These are phyloP conservation scores for Cladosporium sp. DNA, from an alignment of 2,329 filamentous ascomycete genomes.

Conservation along the genomic window DNA sequence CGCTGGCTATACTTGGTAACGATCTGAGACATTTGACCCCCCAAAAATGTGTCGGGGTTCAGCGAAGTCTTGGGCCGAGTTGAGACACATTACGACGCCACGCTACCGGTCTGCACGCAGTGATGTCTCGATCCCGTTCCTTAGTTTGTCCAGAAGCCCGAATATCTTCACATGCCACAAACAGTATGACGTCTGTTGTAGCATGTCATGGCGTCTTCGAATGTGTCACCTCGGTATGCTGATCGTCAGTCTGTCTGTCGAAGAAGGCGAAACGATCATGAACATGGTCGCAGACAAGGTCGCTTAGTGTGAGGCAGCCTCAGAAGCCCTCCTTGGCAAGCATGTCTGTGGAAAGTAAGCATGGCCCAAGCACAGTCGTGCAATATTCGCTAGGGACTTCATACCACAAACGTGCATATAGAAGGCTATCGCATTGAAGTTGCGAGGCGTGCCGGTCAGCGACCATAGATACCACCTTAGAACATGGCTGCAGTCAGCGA, in stretches of 20 bases:
- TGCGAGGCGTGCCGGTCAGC: constrained; percentile 48
- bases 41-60: no score
- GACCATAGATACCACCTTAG: constrained; percentile 52
- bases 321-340: constrained; percentile 37
- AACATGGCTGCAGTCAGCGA: background rate
- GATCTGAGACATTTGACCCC: background rate
- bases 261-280: background rate
- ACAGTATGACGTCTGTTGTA: no score
- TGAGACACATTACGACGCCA: background rate
- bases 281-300: background rate
- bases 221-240: no score
- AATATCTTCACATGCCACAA: no score
- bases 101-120: background rate
- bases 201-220: no score
- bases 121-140: no score
- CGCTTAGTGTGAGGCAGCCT: constrained; percentile 6
- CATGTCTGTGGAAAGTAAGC: constrained; percentile 29
- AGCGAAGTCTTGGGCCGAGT: background rate
- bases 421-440: constrained; percentile 63
- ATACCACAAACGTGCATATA: constrained; percentile 62
- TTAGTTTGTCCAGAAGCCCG: no score
- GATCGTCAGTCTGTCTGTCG: background rate
- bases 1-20: background rate
- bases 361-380: background rate
- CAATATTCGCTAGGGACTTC: constrained; percentile 13